Evolutionary conservation across 2,329 filamentous ascomycete genomes (phyloP), one percentile per base, ranked within the genome.

Genomic region (Fusarium sp.): DNA sequence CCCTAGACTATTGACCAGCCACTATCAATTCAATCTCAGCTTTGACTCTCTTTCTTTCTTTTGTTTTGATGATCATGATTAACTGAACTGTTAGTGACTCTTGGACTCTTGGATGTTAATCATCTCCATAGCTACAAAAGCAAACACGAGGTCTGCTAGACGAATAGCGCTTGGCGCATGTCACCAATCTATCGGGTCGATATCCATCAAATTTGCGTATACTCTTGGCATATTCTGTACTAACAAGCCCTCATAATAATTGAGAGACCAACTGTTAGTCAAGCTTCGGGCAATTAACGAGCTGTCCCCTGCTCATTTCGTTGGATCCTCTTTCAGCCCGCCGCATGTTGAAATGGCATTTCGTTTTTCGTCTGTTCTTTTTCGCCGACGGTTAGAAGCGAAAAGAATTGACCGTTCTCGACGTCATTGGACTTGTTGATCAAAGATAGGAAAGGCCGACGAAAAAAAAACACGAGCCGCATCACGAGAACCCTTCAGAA

Each of bases 161-260:
- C 43, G 44, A 56, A 55, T 45, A 28, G 41, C 43, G 42, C 67
- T 70, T 70, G 67, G 67, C 67, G 19, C 34, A 70, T 61, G 67
- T 71, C 58, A 39, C 48, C 50, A 21, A 44, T 64, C 44, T 19
- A 14, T 51, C 23, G 48, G 48, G 48, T 26, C 31, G 50, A 65
- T 68, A 64, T 68, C 45, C 49, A n/a, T 44, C 41, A 51, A 67
- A 67, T 61, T 61, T 67, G 46, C 65, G 41, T 28, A 44, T 30
- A 55, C 25, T 67, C 23, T 59, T 67, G 65, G 61, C 51, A 37
- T 28, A 19, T n/a, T 6, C 25, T 42, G 19, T 41, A 65, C 60
- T 60, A 59, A 42, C 54, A 60, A 42, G 37, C 45, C 28, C 16
- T 21, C 50, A 18, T 28, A 26, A 10, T 37, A 11, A 19, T 14